phyloP scores from a whole-genome alignment of 202 grass and related monocot genomes.

The Zoysia matrella region DNA sequence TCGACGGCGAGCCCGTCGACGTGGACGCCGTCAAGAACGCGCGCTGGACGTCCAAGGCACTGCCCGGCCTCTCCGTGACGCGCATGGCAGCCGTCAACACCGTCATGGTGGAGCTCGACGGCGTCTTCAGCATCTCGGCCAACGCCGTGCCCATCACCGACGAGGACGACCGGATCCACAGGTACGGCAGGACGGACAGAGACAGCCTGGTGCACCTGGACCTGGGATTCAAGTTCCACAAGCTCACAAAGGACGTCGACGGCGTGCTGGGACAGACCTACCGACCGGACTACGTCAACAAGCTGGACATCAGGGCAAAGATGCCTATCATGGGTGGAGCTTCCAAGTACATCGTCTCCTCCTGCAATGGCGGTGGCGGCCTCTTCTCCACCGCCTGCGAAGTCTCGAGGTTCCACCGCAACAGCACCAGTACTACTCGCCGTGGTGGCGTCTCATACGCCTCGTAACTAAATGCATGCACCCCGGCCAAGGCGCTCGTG shows the following conservation, averaged over 20 bases:
- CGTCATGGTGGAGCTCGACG: constrained; percentile 52
- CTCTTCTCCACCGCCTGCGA: constrained; percentile 54
- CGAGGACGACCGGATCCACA: constrained; percentile 52
- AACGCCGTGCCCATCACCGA: constrained; percentile 58
- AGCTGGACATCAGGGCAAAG: constrained; percentile 51
- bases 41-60: not conserved
- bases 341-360: constrained; percentile 24
- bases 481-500: no score
- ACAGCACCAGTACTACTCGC: not conserved
- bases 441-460: not conserved
- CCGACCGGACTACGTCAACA: constrained; percentile 52
- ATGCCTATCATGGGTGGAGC: constrained; percentile 72
- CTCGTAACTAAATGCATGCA: not conserved
- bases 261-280: constrained; percentile 75
- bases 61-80: no score
- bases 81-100: constrained; percentile 42
- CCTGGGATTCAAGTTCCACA: constrained; percentile 55
- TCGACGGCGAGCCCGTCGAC: constrained; percentile 49
- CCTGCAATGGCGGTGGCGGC: not conserved
- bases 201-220: constrained; percentile 69
- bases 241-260: constrained; percentile 1
- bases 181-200: constrained; percentile 41
- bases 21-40: constrained; percentile 35
- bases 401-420: constrained; percentile 31
- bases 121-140: constrained; percentile 49